Base-by-base conservation (phyloP, 176 grass and related monocot genomes). In the Aegilops speltoides region DNA sequence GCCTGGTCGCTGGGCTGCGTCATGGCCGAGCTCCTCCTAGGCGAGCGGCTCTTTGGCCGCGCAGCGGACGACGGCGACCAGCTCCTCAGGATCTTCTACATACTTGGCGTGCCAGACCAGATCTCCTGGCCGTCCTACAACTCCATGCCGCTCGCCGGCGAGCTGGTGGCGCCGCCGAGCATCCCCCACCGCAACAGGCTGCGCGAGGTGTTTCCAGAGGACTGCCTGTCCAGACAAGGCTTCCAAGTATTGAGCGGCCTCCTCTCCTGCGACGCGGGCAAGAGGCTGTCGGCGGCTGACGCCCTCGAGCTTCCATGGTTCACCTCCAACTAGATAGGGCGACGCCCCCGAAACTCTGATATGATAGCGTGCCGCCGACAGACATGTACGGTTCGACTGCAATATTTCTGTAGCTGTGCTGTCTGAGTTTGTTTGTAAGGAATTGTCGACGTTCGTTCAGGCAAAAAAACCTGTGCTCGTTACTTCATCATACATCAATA, bases 161-260 rank as follows among this genome's bases (percentile, higher is more conserved):
- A 57, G 8, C 74, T 77, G 74, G 46, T 77, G 74, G 12, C 74
- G 74, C 74, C 17, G 74, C 74, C 74, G 46, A 52, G 28, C 74
- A 77, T 33, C 74, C 74, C 45, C 8, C 46, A 32, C 74, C 7
- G 17, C 74, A 33, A 32, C 74, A 33, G 46, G 46, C 74, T 77
- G 17, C 48, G 46, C 48, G 26, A 77, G 9, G 29, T 77, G 74
- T 56, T 77, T 28, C 74, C 46, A 22, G 17, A 22, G 46, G 25
- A 13, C 8, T 43, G 74, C 28, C 46, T 77, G 4, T 56, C 74
- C 17, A 33, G 2, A 33, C 16, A 56, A 57, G 74, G 46, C 4
- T 77, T 77, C 74, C 16, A 77, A 56, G 74, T 77, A 6, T 29
- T 77, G 26, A 77, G 74, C 48, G 74, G 74, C 74, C 74, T 77